A percentile compares a stretch with the other conserved stretches of the same genome.
phyloP scores from a whole-genome alignment of 1,284 basidiomycete species.

The Cronartium ribicola region DNA sequence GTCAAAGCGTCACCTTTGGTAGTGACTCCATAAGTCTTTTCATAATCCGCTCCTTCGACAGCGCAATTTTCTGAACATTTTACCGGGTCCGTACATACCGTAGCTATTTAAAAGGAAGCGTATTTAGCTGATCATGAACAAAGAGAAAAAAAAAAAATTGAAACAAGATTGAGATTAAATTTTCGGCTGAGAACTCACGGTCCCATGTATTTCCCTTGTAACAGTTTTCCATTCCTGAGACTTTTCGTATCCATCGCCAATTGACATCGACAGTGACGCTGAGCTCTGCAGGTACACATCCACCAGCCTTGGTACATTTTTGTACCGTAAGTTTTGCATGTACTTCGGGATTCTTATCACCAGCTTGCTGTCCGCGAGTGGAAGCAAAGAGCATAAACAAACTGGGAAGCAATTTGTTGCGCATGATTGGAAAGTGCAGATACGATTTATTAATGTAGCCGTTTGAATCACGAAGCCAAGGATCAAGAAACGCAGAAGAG shows the following conservation, averaged over 20 bases:
- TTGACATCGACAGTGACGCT: conserved; percentile 18
- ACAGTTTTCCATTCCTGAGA: conserved; percentile 15
- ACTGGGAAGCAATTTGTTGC: neutral
- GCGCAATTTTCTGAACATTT: conserved; percentile 22
- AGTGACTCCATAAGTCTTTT: conserved; percentile 21
- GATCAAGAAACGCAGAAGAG: too few relatives aligned
- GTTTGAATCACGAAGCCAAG: too few relatives aligned
- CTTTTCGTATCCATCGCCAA: conserved; percentile 21
- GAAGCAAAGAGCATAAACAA: neutral
- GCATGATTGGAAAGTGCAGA: neutral
- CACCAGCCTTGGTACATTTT: neutral
- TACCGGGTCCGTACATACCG: neutral
- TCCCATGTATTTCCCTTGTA: conserved; percentile 27
- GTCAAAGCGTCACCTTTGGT: neutral
- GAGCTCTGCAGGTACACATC: neutral
- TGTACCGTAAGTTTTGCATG: conserved; percentile 8
- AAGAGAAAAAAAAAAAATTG: too few relatives aligned
- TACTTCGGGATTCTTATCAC: neutral
- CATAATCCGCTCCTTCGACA: conserved; percentile 27
- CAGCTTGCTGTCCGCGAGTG: conserved; percentile 12
- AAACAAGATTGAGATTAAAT: too few relatives aligned
- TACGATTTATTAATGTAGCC: too few relatives aligned
- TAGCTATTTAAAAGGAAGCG: too few relatives aligned
- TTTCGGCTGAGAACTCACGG: neutral
- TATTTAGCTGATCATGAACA: too few relatives aligned